Evolutionary conservation across 179 eudicot species (phyloP).

Genomic region (Actinidia chinensis): DNA sequence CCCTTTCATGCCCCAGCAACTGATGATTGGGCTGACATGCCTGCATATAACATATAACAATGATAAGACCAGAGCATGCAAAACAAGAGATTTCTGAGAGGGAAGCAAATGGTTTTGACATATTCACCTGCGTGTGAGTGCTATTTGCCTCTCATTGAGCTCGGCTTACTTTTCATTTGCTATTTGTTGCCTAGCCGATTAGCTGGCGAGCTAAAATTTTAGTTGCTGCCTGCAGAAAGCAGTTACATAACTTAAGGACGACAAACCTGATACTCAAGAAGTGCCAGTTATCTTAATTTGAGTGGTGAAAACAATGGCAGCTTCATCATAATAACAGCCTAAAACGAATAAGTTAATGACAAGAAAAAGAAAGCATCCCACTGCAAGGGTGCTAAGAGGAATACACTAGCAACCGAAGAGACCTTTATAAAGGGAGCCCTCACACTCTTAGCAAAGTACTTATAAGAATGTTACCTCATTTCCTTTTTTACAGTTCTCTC

Average conservation of each 20-base stretch:
- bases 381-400: background rate
- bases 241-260: slow-evolving; percentile 6
- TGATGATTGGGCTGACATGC: slow-evolving; percentile 95
- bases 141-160: slow-evolving; percentile 98
- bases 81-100: background rate
- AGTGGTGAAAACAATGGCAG: background rate
- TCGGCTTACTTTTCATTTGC: slow-evolving; percentile 82
- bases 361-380: background rate
- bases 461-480: slow-evolving; percentile 60
- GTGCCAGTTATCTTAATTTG: background rate
- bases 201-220: slow-evolving; percentile 93
- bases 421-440: background rate
- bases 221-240: slow-evolving; percentile 67
- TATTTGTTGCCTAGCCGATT: slow-evolving; percentile 84
- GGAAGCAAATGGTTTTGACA: slow-evolving; percentile 8
- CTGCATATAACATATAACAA: slow-evolving; percentile 34
- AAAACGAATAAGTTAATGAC: background rate
- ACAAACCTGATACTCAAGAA: background rate
- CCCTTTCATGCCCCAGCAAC: slow-evolving; percentile 94
- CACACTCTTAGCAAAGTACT: background rate
- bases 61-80: slow-evolving; percentile 9
- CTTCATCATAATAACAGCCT: background rate
- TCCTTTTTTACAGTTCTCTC: slow-evolving; percentile 94
- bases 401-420: too few relatives aligned
- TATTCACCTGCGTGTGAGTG: slow-evolving; percentile 91